Conservation (phyloP, 345 rosid species). For the Cardamine chenopodiifolia region DNA sequence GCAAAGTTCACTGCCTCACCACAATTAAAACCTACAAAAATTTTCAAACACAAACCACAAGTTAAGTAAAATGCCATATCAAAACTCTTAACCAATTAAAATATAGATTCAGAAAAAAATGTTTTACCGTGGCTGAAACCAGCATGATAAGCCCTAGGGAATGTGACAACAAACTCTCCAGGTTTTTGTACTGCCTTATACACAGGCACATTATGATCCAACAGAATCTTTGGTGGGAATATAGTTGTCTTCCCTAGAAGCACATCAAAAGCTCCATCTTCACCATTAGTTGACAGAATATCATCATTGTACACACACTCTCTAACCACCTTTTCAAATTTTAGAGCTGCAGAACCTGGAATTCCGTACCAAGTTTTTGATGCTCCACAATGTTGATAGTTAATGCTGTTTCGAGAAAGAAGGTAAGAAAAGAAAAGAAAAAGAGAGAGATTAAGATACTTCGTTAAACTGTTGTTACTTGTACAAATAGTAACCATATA, state of each 20-base stretch:
- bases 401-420: slow-evolving; percentile 62
- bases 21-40: slow-evolving; percentile 86
- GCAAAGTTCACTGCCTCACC: slow-evolving; percentile 99
- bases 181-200: slow-evolving; percentile 98
- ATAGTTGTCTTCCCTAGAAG: slow-evolving; percentile 96
- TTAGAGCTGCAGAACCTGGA: slow-evolving; percentile 92
- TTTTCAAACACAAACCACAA: slow-evolving; percentile 26
- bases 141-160: slow-evolving; percentile 98
- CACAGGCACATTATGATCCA: slow-evolving; percentile 86
- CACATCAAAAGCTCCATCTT: slow-evolving; percentile 97
- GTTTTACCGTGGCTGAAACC: slow-evolving; percentile 96
- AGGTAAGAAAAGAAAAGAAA: neutral
- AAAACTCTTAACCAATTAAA: neutral
- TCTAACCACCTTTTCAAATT: slow-evolving; percentile 88
- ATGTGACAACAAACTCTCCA: slow-evolving; percentile 89
- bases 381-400: slow-evolving; percentile 99
- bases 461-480: slow-evolving; percentile 55
- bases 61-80: neutral
- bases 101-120: neutral
- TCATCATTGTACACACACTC: slow-evolving; percentile 80
- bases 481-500: slow-evolving; percentile 49
- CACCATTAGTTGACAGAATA: slow-evolving; percentile 74
- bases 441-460: neutral
- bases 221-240: slow-evolving; percentile 88
- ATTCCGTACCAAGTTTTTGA: slow-evolving; percentile 99